Evolutionary conservation across 179 eudicot species (phyloP).

Genomic region (Actinidia arguta): DNA sequence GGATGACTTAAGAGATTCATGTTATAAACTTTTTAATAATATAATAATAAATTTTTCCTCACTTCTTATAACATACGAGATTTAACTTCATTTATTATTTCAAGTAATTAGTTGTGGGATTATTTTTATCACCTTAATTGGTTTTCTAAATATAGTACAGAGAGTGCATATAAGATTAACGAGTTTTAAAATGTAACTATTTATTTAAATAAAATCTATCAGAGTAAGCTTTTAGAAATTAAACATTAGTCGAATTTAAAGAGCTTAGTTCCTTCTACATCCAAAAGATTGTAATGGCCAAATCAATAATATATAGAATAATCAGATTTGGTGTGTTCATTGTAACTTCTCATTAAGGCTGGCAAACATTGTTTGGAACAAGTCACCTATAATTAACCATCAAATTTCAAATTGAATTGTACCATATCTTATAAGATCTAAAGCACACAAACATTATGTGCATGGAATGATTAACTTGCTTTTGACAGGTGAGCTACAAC

Average conservation of each 20-base stretch:
- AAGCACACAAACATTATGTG: background rate
- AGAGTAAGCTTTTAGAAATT: background rate
- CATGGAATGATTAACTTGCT: background rate
- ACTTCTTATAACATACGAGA: too few species aligned
- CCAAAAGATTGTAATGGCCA: background rate
- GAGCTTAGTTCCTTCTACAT: too few species aligned
- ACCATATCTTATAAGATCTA: background rate
- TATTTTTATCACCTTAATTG: too few species aligned
- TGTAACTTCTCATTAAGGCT: constrained; percentile 10
- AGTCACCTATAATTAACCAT: background rate
- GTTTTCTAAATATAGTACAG: too few species aligned
- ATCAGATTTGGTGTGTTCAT: constrained; percentile 4
- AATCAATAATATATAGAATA: background rate
- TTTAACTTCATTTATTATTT: too few species aligned
- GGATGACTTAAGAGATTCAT: too few species aligned
- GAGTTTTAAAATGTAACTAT: background rate
- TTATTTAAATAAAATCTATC: background rate
- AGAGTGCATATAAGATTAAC: too few species aligned
- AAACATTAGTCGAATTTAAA: too few species aligned
- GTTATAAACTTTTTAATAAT: too few species aligned
- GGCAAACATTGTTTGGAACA: background rate
- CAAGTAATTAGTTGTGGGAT: too few species aligned
- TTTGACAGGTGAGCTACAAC: constrained; percentile 18
- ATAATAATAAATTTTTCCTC: too few species aligned
- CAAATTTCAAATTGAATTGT: background rate